Conservation (phyloP, 306 rosid genomes). For the Dalbergia cultrata region DNA sequence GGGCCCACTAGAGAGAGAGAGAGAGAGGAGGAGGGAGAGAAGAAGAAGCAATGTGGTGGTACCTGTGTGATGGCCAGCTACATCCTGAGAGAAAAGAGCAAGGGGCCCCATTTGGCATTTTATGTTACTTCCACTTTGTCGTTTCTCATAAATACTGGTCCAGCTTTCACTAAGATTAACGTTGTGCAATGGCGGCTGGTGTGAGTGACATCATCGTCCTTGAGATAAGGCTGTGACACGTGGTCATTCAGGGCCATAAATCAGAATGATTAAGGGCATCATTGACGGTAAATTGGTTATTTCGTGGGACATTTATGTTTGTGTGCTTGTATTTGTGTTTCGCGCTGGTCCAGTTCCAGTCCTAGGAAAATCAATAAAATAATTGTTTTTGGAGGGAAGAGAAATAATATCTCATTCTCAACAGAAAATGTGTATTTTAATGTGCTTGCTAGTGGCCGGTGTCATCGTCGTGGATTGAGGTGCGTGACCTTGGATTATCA, state of each 20-base stretch:
- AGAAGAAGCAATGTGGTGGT: conserved; percentile 25
- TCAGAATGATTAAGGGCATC: conserved; percentile 22
- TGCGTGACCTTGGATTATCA: not conserved
- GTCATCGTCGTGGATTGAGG: conserved; percentile 49
- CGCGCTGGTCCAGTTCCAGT: conserved; percentile 24
- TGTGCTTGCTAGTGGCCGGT: conserved; percentile 21
- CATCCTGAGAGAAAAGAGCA: conserved; percentile 4
- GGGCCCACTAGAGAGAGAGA: conserved; percentile 46
- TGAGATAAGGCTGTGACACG: conserved; percentile 41
- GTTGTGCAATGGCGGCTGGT: conserved; percentile 48
- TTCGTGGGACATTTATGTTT: not conserved
- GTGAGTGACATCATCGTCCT: conserved; percentile 38
- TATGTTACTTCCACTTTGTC: conserved; percentile 32
- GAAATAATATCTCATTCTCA: conserved; percentile 34
- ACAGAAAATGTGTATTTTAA: conserved; percentile 34
- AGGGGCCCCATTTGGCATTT: not conserved
- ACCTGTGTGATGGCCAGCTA: conserved; percentile 24
- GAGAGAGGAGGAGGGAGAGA: conserved; percentile 9
- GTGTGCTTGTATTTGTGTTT: not conserved
- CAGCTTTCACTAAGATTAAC: not conserved
- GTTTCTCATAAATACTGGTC: not conserved
- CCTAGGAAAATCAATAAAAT: conserved; percentile 20
- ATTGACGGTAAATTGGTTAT: not conserved
- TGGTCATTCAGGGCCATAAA: not conserved
- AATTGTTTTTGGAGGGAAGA: not conserved